Evolutionary conservation across 139 green algal species (phyloP), one percentile per base, ranked within the genome.

Genomic region (Haematococcus sp.): DNA sequence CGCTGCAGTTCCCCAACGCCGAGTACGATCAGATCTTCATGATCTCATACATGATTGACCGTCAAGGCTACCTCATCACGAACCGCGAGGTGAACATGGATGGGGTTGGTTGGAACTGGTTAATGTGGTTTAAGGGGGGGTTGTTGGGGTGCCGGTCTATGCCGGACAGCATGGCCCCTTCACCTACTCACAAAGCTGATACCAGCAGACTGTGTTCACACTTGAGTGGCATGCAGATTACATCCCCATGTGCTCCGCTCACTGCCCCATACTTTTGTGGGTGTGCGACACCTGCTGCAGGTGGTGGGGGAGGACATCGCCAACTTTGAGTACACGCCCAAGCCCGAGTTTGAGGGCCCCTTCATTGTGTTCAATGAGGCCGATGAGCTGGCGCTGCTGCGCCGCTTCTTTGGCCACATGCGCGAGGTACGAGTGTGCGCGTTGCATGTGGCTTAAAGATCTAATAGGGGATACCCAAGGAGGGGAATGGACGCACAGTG

Each of bases 21-120:
- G 93, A 96, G 66, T 93, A 94, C 74, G 95, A 99, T 75, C 85
- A 96, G 85, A 44, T 99, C 23, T 97, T 98, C 80, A 99, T 99
- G 95, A 98, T 99, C 61, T 99, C 95, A 2, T 99, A 99, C 91
- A 99, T 99, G 95, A 25, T 99, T 0, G 93, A 99, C 85, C 83
- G 81, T 54, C 70, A 98, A 81, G 95, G 95, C 60, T 98, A 94
- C 88, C 92, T 99, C 11, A 97, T 99, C 77, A 88, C 94, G 52
- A 99, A 98, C 84, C 78, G 93, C 2, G 87, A 92, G 76, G 87
- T 97, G 40, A 7, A 66, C 15, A 5, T 61, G 54, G 16, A 55
- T 23, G 46, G 16, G 46, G 15, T 55, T 55, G 16, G 46, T 16
- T 55, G 16, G 16, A 55, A 55, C 46, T 13, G 20, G 52, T 61